These are phyloP conservation scores for Viridothelium virens DNA, from an alignment of 495 filamentous ascomycete genomes.

Conservation along the genomic window DNA sequence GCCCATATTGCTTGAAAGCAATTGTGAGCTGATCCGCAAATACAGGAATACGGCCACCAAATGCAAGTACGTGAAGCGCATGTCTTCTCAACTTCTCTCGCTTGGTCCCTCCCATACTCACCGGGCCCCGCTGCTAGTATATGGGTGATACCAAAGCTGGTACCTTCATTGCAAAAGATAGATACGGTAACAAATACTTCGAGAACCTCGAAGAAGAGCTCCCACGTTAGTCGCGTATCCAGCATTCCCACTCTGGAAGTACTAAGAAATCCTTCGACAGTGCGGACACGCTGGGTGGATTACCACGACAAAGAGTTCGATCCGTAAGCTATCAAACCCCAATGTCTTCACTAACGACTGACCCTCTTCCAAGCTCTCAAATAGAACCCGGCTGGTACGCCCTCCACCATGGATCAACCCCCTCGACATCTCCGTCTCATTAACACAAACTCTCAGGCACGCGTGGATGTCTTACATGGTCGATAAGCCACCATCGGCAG, in stretches of 20 bases:
- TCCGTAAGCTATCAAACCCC: conserved; percentile 47
- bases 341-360: background rate
- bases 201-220: conserved; percentile 90
- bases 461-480: conserved; percentile 93
- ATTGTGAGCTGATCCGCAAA: conserved; percentile 31
- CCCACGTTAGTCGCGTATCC: conserved; percentile 56
- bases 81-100: background rate
- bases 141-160: conserved; percentile 95
- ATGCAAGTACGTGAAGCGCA: conserved; percentile 61
- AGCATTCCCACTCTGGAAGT: background rate
- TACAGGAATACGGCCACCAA: conserved; percentile 80
- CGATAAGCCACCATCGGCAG: conserved; percentile 73
- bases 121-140: conserved; percentile 21
- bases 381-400: conserved; percentile 88
- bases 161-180: conserved; percentile 73
- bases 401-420: too few relatives aligned
- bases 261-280: conserved; percentile 42
- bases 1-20: background rate
- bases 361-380: conserved; percentile 47
- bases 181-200: conserved; percentile 94
- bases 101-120: conserved; percentile 21
- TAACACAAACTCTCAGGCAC: conserved; percentile 50
- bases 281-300: conserved; percentile 96
- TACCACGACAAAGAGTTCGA: conserved; percentile 84
- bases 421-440: conserved; percentile 3